Base-by-base conservation (phyloP, 441 rosid species). In the Populus hybrid region DNA sequence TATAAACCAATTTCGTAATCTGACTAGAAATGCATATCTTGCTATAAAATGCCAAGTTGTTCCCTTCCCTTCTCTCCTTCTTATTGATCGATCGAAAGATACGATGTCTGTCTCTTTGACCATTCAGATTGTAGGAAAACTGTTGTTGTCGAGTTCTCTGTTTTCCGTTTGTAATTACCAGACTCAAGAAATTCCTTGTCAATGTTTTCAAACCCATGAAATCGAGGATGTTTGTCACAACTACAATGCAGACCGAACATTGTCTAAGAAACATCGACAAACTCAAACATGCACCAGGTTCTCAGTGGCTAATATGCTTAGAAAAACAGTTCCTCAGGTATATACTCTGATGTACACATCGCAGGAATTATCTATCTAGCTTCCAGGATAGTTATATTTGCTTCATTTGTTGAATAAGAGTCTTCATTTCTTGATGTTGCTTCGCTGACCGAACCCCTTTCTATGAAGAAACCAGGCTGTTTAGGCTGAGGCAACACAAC, bases 341-440 rank as follows among this genome's bases (percentile, higher is more conserved):
- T 45, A 45, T 45, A 45, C 56, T 45, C 56, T 45, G 56, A 45
- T 20, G 7, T 14, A 4, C 56, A 45, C 18, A 45, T 45, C 56
- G 18, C 56, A 45, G 1, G 56, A 50, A 50, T 50, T 4, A 50
- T 14, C 56, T 50, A 50, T 50, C 56, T 50, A 50, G 56, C 56
- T 50, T 50, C 56, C 56, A 50, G 56, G 56, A 50, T 50, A 16
- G 56, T 50, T 50, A 50, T 50, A 50, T 0, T 50, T 50, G 20
- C 56, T 50, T 91, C 88, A 84, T 91, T 92, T 63, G 89, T 87
- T 12, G 91, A 78, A 80, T 76, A 88, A 11, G 87, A 74, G 71
- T 82, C 80, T 6, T 87, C 84, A 72, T 81, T 89, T 64, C 88
- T 83, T 2, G 91, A 89, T 20, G 87, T 86, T 72, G 86, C 84